A percentile compares a stretch with the other conserved stretches of the same genome.
Conservation (phyloP, 2,329 filamentous ascomycete genomes). For the Penicillium sp. region DNA sequence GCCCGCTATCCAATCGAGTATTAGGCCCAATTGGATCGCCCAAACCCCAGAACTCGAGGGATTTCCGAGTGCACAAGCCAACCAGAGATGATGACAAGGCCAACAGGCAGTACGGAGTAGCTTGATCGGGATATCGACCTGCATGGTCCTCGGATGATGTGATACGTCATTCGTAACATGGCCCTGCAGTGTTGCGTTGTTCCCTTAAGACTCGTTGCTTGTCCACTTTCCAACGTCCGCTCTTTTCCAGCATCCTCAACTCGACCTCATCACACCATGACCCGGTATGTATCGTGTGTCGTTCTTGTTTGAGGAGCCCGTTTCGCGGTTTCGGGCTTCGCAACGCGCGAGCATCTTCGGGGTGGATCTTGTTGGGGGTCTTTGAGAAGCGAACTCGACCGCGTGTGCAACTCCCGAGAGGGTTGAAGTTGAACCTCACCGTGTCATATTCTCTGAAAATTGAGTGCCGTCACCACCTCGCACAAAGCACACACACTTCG, state of each 20-base stretch:
- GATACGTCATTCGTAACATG: conserved; percentile 5
- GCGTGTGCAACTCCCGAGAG: neutral
- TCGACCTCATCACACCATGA: conserved; percentile 13
- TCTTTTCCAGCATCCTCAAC: conserved; percentile 1
- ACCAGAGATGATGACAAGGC: neutral
- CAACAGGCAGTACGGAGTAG: conserved; percentile 14
- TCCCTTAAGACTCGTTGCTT: conserved; percentile 4
- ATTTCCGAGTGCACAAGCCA: neutral
- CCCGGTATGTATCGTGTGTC: conserved; percentile 10
- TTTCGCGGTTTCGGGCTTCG: conserved; percentile 2
- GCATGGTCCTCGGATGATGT: conserved; percentile 14
- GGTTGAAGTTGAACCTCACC: neutral
- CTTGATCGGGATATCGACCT: conserved; percentile 5
- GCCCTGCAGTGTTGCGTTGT: conserved; percentile 3
- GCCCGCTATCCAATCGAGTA: conserved; percentile 12
- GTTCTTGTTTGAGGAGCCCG: conserved; percentile 10
- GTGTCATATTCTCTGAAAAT: neutral
- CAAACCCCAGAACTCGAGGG: neutral
- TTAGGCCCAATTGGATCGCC: conserved; percentile 1
- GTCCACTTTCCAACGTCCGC: neutral
- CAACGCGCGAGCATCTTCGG: neutral
- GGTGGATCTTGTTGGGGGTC: neutral
- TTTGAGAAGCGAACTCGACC: neutral
- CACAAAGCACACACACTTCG: neutral
- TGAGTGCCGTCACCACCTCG: neutral